These are phyloP conservation scores for Pelargonium nanum DNA, from an alignment of 345 rosid species.

Conservation along the genomic window DNA sequence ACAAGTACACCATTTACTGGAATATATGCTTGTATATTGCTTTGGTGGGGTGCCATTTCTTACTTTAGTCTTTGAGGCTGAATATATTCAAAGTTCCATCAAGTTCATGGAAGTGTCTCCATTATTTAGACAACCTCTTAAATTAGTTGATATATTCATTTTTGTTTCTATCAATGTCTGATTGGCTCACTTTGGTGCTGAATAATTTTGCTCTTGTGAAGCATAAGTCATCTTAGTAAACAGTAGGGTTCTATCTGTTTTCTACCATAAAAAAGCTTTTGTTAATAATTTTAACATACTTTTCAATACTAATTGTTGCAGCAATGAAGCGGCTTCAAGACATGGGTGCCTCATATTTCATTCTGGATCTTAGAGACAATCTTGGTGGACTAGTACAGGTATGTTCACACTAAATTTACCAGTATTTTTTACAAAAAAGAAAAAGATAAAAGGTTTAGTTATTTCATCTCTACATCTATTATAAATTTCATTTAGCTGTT, in stretches of 20 bases:
- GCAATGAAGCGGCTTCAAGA: constrained; percentile 85
- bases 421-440: background rate
- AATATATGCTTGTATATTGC: background rate
- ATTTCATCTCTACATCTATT: background rate
- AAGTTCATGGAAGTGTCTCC: background rate
- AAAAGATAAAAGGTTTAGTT: background rate
- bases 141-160: background rate
- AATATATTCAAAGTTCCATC: background rate
- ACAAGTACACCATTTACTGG: background rate
- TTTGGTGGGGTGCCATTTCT: background rate
- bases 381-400: constrained; percentile 98
- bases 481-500: too few species aligned
- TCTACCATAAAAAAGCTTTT: too few species aligned
- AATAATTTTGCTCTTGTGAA: background rate
- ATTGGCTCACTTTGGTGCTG: background rate
- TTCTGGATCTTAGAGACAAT: constrained; percentile 92
- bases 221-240: too few species aligned
- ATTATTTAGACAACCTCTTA: background rate
- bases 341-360: constrained; percentile 76
- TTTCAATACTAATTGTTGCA: constrained; percentile 17
- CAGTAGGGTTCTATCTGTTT: too few species aligned
- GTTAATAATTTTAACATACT: background rate
- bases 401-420: background rate
- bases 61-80: background rate
- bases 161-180: background rate